Conservation (phyloP, 139 green algal genomes). For the Volvox reticuliferus region DNA sequence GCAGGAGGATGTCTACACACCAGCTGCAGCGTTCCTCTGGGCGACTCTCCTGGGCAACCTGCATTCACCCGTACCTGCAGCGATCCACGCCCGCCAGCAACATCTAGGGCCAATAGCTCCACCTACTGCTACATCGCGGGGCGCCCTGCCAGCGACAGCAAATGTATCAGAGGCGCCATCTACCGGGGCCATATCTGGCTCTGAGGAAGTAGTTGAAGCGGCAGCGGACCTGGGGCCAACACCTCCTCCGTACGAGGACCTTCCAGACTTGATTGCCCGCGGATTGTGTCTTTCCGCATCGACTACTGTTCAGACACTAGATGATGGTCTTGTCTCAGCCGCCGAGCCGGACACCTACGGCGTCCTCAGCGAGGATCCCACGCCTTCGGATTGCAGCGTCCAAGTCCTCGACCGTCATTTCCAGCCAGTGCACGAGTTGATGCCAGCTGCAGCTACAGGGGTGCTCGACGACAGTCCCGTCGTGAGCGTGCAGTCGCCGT, state of each 20-base stretch:
- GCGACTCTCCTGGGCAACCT: conserved; percentile 21
- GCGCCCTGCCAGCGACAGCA: not conserved
- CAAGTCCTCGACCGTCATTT: not conserved
- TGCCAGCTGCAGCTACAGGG: not conserved
- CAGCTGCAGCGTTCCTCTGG: not conserved
- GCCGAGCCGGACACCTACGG: not conserved
- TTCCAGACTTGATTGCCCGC: conserved; percentile 23
- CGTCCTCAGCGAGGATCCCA: conserved; percentile 11
- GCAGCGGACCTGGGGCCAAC: no score
- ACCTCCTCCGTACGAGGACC: conserved; percentile 18
- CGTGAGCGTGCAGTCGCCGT: not conserved
- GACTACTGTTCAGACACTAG: not conserved
- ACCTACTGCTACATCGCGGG: not conserved
- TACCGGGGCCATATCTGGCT: not conserved
- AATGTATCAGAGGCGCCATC: not conserved
- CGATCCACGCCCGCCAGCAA: not conserved
- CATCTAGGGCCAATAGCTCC: not conserved
- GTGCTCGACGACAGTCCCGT: not conserved
- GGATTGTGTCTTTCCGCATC: conserved; percentile 21
- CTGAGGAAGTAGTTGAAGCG: not conserved
- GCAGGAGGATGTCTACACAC: not conserved
- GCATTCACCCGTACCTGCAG: conserved; percentile 16
- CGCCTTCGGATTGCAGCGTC: not conserved
- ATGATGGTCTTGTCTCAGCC: not conserved
- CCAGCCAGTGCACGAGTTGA: not conserved